Base-by-base conservation (phyloP, 2,329 filamentous ascomycete species). In the Aspergillus novoparasiticus region DNA sequence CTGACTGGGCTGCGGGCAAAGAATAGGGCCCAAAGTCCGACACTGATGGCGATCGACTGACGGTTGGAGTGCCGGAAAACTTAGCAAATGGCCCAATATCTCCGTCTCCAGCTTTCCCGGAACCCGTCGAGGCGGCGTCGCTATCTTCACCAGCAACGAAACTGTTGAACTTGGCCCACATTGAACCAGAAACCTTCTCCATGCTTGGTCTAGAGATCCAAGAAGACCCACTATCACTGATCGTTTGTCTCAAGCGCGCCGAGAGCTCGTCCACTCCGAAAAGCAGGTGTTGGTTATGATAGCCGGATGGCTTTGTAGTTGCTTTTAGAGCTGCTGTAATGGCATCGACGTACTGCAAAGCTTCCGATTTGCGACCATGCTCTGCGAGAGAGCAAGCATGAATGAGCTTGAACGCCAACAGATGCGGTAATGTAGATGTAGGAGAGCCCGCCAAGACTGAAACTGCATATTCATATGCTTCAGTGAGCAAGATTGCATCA, bases 121-220 rank as follows among this genome's bases (percentile, higher is more conserved):
- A 82, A 10, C 83, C 86, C 59, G 84, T 84, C 0, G 86, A 87
- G 11, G 83, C 83, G 39, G 84, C 83, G 58, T 93, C 90, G 58
- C 87, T 87, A 60, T 98, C 94, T 64, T 97, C 94, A 16, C 95
- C 96, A 58, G 91, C 89, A 64, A 99, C 93, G 73, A 99, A 99
- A 72, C 93, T 97, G 79, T 94, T 98, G 80, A 99, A 97, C 63
- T 91, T 93, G 67, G 89, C 93, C 86, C 93, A 94, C 75, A 98
- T 88, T 39, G 91, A 93, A 65, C 91, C 93, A 2, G 94, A 95
- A 0, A 98, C 93, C 78, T 96, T 97, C 77, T 96, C 94, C 86
- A 98, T 96, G 76, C 89, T 97, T 8, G 94, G 93, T 77, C 95
- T 97, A 1, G 93, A 90, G 58, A 99, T 95, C 92, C 94, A 97